Evolutionary conservation across 2,329 filamentous ascomycete genomes (phyloP), one percentile per base, ranked within the genome.

Genomic region (Zasmidium angulare): DNA sequence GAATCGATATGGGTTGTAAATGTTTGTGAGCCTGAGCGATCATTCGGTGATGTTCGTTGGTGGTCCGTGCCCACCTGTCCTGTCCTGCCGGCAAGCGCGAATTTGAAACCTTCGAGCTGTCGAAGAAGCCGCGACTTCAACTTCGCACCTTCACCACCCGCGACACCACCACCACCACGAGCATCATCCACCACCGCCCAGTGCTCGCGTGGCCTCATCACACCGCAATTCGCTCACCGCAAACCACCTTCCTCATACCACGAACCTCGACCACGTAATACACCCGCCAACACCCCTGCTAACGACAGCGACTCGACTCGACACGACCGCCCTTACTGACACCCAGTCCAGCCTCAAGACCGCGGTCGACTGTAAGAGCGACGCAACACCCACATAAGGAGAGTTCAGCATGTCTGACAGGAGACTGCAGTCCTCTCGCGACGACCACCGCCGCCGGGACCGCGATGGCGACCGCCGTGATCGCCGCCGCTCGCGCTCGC

Each of bases 401-500:
- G 59, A 53, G 26, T 58, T 63, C 69, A 69, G 63, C 61, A 73
- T 72, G 71, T 73, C 71, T 73, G 71, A 73, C 70, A 61, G 69
- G 64, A 69, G 70, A 65, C 66, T 70, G 69, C 69, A 79, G 77
- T 76, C 75, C 60, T 74, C 75, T 56, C 80, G 82, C 69, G 80
- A 74, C 64, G 72, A 72, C 58, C 68, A 69, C 47, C 71, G 75
- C 56, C 81, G 83, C 58, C 79, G 79, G 60, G 72, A 76, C 62
- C 72, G 74, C 57, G 75, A 74, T 64, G 77, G 82, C 69, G 83
- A 82, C 64, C 66, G 85, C 86, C 56, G 83, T 88, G 60, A 65
- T 71, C 84, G 92, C 77, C 68, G 70, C 50, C 89, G 93, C 65
- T 96, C 93, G 62, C 87, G 93, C 73, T 98, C 93, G 19, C 93